Evolutionary conservation across 495 filamentous ascomycete species (phyloP), one percentile per base, ranked within the genome.

Genomic region (Penicillium steckii): DNA sequence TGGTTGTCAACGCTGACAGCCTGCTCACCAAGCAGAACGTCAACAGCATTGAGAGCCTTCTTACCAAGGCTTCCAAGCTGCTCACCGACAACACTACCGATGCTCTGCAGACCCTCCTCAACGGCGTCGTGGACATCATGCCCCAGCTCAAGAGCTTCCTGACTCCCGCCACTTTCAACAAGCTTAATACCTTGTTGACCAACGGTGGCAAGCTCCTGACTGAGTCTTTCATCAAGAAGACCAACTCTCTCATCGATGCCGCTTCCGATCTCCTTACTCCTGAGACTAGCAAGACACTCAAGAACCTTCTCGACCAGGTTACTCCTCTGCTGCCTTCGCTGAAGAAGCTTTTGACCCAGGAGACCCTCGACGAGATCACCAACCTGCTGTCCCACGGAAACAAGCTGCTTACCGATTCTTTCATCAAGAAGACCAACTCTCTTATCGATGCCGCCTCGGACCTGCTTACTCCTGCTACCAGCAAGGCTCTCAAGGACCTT

Each of bases 351-450:
- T 35, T 65, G 2, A 46, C 10, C 18, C 30, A 18, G 35, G 42
- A 17, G 13, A 72, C 71, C 9, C 55, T 76, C 33, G 53, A 56
- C 21, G 73, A 70, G 22, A 49, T 76, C 3, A 27, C 62, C 29
- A 64, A 48, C 15, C 65, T 76, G n/a, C 65, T 76, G 25, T 57
- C 53, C 9, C 73, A 75, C 42, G 71, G 68, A 15, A 69, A 73
- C 46, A 50, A 62, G 8, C 62, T 76, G 15, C 46, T 76, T 9
- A 73, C 73, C 6, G 24, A 44, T 12, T 38, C 50, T 7, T 66
- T 76, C 50, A 60, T 75, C 49, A 44, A 22, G 17, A 33, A 44
- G 30, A 52, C 42, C 42, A 21, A 52, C 29, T 45, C 30, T 23
- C 40, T 52, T 21, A 48, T 64, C 47, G 46, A 55, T 38, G 61